phyloP scores from a whole-genome alignment of 1,284 basidiomycete genomes.

The Austropuccinia psidii region DNA sequence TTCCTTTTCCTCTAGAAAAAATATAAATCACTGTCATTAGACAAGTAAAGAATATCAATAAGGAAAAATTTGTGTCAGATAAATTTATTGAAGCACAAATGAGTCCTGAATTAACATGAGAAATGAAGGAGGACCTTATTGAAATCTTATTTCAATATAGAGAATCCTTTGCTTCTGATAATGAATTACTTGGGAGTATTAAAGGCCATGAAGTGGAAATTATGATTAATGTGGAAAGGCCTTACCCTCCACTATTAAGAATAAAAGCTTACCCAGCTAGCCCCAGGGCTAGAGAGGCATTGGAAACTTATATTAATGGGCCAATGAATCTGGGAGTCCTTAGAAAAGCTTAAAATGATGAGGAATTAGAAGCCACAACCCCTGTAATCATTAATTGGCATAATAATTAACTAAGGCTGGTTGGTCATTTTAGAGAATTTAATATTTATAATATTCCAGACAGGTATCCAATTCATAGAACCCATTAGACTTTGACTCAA shows the following conservation, averaged over 20 bases:
- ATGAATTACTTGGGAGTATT: neutral
- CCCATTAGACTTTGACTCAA: neutral
- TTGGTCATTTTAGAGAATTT: neutral
- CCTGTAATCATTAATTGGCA: no score
- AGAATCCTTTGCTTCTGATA: neutral
- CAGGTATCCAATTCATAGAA: neutral
- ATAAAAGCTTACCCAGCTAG: neutral
- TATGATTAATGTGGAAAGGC: neutral
- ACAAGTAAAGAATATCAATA: no score
- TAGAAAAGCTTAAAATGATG: no score
- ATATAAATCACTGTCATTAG: no score
- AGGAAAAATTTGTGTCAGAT: no score
- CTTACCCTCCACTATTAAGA: neutral
- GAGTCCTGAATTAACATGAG: no score
- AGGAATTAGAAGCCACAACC: no score
- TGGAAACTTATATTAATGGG: neutral
- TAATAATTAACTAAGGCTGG: no score
- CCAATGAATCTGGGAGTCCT: neutral
- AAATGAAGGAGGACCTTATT: no score
- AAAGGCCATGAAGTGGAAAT: neutral
- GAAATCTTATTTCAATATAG: neutral
- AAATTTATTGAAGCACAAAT: no score
- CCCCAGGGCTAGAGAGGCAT: neutral
- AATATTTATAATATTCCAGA: neutral
- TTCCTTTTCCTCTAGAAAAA: no score